Conservation (phyloP, 2,329 filamentous ascomycete genomes). For the Aspergillus nomiae region DNA sequence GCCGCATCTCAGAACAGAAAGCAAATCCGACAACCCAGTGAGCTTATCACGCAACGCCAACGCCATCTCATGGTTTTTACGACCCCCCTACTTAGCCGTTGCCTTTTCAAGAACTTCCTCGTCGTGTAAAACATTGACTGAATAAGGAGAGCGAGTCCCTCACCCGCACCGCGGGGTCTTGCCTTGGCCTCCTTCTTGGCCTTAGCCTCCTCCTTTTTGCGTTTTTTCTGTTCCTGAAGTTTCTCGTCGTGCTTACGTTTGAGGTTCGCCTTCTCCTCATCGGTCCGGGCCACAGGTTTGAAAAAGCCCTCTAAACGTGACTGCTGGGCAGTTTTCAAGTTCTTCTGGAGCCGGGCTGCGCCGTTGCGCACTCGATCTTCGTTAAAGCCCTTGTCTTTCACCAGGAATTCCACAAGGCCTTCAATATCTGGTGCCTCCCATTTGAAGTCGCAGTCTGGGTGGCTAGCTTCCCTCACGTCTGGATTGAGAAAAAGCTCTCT, state of each 20-base stretch:
- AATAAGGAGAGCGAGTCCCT: background rate
- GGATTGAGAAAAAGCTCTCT: slow-evolving; percentile 89
- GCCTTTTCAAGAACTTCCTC: background rate
- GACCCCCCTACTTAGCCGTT: background rate
- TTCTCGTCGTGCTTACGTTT: slow-evolving; percentile 96
- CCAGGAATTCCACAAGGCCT: slow-evolving; percentile 84
- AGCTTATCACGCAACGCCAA: background rate
- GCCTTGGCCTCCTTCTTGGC: slow-evolving; percentile 89
- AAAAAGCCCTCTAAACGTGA: slow-evolving; percentile 94
- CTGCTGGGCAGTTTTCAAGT: slow-evolving; percentile 87
- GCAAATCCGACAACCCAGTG: background rate
- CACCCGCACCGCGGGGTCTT: slow-evolving; percentile 68
- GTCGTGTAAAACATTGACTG: background rate
- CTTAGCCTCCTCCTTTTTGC: slow-evolving; percentile 90
- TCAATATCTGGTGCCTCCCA: slow-evolving; percentile 95
- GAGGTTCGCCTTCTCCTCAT: slow-evolving; percentile 77
- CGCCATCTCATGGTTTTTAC: background rate
- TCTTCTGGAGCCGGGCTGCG: slow-evolving; percentile 80
- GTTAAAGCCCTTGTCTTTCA: slow-evolving; percentile 93
- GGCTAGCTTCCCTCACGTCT: slow-evolving; percentile 79
- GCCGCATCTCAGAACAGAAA: background rate
- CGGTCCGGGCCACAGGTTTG: slow-evolving; percentile 86
- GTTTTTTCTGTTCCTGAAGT: slow-evolving; percentile 91
- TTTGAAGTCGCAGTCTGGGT: slow-evolving; percentile 92
- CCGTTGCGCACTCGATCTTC: slow-evolving; percentile 87